These are phyloP conservation scores for Rhododendron kiyosumense DNA, from an alignment of 148 eudicot genomes.

Conservation along the genomic window DNA sequence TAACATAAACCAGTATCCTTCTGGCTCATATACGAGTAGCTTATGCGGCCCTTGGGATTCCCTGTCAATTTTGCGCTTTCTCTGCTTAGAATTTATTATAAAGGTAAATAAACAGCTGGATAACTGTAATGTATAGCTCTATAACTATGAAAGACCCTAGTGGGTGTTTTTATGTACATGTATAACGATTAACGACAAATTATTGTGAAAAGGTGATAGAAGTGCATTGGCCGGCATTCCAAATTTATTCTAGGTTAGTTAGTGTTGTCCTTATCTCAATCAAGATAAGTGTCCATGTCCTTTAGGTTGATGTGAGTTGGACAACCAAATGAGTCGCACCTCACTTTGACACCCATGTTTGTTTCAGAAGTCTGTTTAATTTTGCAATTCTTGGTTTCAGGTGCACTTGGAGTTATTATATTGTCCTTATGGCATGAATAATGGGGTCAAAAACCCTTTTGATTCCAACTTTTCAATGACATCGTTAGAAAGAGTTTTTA, in stretches of 20 bases:
- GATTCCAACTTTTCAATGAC: constrained; percentile 57
- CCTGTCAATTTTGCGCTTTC: neutral
- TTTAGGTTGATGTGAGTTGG: neutral
- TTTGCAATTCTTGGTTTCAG: constrained; percentile 30
- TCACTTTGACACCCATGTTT: neutral
- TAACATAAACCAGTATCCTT: neutral
- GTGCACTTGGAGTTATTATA: constrained; percentile 96
- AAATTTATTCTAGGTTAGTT: neutral
- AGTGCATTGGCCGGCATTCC: neutral
- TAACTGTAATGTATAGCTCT: neutral
- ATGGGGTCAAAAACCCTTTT: constrained; percentile 62
- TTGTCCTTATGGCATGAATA: constrained; percentile 56
- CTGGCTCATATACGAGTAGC: neutral
- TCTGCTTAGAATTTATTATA: neutral
- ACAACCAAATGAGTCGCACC: neutral
- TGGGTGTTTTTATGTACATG: neutral
- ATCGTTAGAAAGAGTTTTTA: constrained; percentile 75
- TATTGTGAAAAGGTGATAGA: neutral
- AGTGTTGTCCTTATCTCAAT: neutral
- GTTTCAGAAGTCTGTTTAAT: neutral
- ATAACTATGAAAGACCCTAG: neutral
- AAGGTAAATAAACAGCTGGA: neutral
- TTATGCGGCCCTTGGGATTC: neutral
- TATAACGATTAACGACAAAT: neutral
- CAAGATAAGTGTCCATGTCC: neutral